Conservation (phyloP, 1,139 yeast genomes). For the Martiniozyma asiatica region DNA sequence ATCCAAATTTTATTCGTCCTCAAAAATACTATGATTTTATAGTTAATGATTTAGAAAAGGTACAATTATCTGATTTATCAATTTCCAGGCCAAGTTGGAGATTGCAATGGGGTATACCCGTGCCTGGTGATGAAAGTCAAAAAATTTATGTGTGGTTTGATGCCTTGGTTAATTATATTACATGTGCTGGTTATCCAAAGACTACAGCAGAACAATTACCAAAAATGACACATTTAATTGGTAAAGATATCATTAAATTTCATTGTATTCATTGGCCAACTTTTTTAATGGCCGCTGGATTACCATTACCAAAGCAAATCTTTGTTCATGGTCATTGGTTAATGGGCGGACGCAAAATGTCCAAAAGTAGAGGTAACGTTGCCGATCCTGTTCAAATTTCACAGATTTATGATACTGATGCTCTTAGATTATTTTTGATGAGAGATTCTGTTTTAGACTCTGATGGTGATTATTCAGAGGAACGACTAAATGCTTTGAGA, state of each 20-base stretch:
- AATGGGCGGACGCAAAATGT: constrained; percentile 82
- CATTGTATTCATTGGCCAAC: constrained; percentile 96
- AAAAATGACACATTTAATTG: constrained; percentile 63
- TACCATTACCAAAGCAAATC: constrained; percentile 59
- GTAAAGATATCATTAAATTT: constrained; percentile 82
- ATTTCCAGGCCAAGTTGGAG: constrained; percentile 74
- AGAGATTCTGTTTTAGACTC: constrained; percentile 63
- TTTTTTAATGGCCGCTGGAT: constrained; percentile 69
- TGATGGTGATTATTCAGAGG: constrained; percentile 71
- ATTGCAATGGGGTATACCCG: constrained; percentile 81
- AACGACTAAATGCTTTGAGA: constrained; percentile 42
- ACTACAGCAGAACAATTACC: constrained; percentile 25
- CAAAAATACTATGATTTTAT: constrained; percentile 41
- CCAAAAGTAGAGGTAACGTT: constrained; percentile 89
- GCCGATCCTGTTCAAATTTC: constrained; percentile 71
- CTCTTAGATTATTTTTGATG: constrained; percentile 63
- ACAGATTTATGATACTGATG: constrained; percentile 56
- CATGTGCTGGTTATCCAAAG: constrained; percentile 50
- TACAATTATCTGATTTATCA: constrained; percentile 54
- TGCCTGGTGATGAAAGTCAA: constrained; percentile 70
- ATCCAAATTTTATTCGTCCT: constrained; percentile 59
- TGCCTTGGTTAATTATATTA: constrained; percentile 76
- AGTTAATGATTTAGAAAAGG: constrained; percentile 40
- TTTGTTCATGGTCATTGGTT: constrained; percentile 95
- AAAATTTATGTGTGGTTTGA: constrained; percentile 95